These are phyloP conservation scores for Oryza meridionalis DNA, from an alignment of 176 grass and related monocot genomes.

Conservation along the genomic window DNA sequence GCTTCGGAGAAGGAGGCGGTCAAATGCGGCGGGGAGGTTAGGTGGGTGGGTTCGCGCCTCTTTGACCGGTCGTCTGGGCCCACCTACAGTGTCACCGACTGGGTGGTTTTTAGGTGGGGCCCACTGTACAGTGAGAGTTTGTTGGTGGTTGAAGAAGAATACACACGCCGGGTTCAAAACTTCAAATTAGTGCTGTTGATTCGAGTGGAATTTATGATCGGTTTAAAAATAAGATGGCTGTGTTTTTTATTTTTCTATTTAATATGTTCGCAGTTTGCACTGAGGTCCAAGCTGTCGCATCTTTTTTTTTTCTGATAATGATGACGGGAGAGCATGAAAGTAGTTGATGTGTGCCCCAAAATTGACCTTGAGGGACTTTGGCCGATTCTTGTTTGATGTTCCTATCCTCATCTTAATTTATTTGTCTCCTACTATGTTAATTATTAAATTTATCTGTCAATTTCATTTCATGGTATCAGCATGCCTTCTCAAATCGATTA, in stretches of 20 bases:
- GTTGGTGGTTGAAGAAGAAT: background rate
- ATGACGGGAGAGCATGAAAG: too few species aligned
- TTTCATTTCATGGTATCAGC: background rate
- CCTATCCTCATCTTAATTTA: background rate
- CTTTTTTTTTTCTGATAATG: background rate
- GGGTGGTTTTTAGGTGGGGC: background rate
- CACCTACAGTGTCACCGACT: background rate
- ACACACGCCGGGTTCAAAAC: too few species aligned
- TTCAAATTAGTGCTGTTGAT: background rate
- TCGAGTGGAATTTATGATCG: background rate
- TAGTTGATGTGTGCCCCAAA: background rate
- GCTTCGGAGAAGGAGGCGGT: conserved; percentile 20
- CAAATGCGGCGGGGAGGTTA: conserved; percentile 27
- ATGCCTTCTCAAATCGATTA: background rate
- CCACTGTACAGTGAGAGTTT: background rate
- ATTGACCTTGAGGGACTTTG: background rate
- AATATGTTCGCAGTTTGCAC: too few species aligned
- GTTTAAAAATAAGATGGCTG: background rate
- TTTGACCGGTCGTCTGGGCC: background rate
- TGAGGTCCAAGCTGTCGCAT: background rate
- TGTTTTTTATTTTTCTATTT: too few species aligned
- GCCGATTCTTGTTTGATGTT: background rate
- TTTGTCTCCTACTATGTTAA: background rate
- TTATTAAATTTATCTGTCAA: background rate
- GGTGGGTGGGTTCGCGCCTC: background rate